phyloP scores from a whole-genome alignment of 176 grass and related monocot genomes.

The Phragmites australis region DNA sequence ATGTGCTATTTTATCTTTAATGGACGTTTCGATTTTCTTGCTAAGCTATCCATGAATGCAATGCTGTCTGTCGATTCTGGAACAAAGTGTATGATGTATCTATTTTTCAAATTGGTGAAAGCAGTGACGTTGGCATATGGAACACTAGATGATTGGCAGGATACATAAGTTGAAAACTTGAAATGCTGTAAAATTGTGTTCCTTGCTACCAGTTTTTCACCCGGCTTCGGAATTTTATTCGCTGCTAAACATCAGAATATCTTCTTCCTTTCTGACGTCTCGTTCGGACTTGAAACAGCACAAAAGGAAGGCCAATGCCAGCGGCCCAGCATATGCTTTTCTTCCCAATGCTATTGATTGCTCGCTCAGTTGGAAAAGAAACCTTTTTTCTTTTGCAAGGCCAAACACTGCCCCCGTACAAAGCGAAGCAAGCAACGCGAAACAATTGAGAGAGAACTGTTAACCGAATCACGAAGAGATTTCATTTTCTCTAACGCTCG shows the following conservation, averaged over 20 bases:
- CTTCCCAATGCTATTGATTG: not conserved
- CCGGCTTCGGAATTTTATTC: not conserved
- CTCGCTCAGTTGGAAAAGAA: not conserved
- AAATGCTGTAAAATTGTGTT: not conserved
- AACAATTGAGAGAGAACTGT: not conserved
- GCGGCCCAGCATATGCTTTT: not conserved
- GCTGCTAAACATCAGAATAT: not conserved
- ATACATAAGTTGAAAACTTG: too few relatives aligned
- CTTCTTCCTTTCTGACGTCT: too few relatives aligned
- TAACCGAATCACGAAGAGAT: too few relatives aligned
- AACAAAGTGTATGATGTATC: not conserved
- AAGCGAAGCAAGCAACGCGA: not conserved
- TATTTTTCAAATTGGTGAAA: not conserved
- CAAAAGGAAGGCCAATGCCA: not conserved
- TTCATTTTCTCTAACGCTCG: too few relatives aligned
- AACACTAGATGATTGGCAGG: not conserved
- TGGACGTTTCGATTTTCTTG: not conserved
- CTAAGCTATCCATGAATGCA: not conserved
- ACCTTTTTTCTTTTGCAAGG: not conserved
- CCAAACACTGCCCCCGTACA: not conserved
- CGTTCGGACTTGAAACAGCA: not conserved
- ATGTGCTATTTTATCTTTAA: not conserved
- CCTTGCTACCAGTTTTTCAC: not conserved
- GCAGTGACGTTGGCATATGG: not conserved
- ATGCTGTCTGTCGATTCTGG: not conserved